phyloP scores from a whole-genome alignment of 305 asterid genomes.

The Coffea humblotiana region DNA sequence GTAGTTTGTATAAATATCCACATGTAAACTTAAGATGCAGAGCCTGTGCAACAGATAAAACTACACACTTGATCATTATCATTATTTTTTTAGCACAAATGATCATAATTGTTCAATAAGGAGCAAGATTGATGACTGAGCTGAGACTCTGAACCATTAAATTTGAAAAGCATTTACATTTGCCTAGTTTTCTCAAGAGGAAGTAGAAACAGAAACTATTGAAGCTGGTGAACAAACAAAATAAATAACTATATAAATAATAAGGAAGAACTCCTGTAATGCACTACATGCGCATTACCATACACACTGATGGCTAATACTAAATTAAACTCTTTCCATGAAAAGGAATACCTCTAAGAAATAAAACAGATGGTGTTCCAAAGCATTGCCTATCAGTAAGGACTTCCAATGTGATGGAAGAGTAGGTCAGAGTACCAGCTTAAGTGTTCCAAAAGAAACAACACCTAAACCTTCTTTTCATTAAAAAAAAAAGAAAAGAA shows the following conservation, averaged over 20 bases:
- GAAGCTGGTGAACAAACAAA: neutral
- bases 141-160: neutral
- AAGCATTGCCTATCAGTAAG: neutral
- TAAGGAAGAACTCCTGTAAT: no score
- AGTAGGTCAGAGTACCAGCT: neutral
- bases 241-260: no score
- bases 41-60: neutral
- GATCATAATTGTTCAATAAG: neutral
- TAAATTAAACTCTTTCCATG: neutral
- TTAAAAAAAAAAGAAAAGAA: no score
- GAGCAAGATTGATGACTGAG: neutral
- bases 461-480: neutral
- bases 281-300: neutral
- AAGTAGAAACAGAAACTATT: neutral
- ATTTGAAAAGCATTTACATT: neutral
- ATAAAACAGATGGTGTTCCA: neutral
- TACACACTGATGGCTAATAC: neutral
- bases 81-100: neutral
- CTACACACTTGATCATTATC: no score
- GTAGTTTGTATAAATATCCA: neutral
- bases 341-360: neutral
- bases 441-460: neutral
- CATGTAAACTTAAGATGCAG: neutral
- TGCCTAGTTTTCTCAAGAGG: neutral
- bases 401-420: neutral